Conservation (phyloP, 345 rosid species). For the Linum usitatissimum region DNA sequence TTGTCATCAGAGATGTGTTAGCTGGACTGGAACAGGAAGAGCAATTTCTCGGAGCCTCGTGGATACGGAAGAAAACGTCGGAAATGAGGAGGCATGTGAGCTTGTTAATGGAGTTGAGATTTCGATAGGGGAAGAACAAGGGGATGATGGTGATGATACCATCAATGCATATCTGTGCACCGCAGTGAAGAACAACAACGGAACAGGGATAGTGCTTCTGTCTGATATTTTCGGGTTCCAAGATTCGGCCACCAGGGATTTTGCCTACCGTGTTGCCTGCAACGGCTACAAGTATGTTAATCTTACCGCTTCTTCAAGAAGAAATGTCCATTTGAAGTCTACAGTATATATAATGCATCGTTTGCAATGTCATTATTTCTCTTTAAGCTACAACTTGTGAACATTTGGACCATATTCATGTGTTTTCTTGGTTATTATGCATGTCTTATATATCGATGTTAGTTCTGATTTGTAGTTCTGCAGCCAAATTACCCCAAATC, state of each 20-base stretch:
- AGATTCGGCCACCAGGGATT: slow-evolving; percentile 72
- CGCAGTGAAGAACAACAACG: slow-evolving; percentile 82
- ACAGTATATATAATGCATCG: too few species aligned
- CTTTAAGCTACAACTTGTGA: too few species aligned
- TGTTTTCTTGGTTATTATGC: too few species aligned
- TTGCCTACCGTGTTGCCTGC: slow-evolving; percentile 83
- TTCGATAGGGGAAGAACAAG: slow-evolving; percentile 37
- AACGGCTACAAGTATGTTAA: slow-evolving; percentile 65
- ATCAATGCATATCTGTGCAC: slow-evolving; percentile 57
- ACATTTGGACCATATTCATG: too few species aligned
- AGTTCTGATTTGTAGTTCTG: too few species aligned
- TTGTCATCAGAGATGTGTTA: slow-evolving; percentile 13
- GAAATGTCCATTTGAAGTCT: too few species aligned
- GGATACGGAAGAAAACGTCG: slow-evolving; percentile 28
- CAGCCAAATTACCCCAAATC: too few species aligned
- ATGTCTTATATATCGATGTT: too few species aligned
- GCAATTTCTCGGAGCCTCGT: slow-evolving; percentile 22
- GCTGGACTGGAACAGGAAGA: slow-evolving; percentile 4
- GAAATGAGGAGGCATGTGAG: slow-evolving; percentile 63
- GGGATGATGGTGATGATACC: slow-evolving; percentile 33
- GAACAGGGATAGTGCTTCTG: slow-evolving; percentile 54
- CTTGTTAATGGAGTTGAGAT: slow-evolving; percentile 58
- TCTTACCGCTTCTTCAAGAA: too few species aligned
- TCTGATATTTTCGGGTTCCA: slow-evolving; percentile 73
- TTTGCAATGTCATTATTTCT: too few species aligned